Conservation (phyloP, 768 basidiomycete genomes). For the Termitomyces sp. region DNA sequence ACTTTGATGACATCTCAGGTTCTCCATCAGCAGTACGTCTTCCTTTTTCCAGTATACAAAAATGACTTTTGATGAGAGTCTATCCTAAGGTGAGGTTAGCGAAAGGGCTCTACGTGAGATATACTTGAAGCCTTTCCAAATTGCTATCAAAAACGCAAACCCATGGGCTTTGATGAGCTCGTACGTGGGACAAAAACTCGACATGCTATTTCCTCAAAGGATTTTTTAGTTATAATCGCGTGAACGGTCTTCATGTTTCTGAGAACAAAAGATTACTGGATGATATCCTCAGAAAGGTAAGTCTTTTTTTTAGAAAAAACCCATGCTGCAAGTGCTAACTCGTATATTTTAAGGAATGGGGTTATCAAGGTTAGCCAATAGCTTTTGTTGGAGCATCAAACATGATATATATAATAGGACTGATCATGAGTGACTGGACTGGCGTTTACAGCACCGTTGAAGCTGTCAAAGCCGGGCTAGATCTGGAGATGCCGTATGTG, state of each 20-base stretch:
- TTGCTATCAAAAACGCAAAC: slow-evolving; percentile 47
- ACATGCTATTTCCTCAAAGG: neutral
- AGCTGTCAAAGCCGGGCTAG: slow-evolving; percentile 56
- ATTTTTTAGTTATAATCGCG: slow-evolving; percentile 44
- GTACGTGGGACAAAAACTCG: slow-evolving; percentile 22
- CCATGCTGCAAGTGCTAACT: neutral
- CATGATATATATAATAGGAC: slow-evolving; percentile 17
- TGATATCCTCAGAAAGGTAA: slow-evolving; percentile 45
- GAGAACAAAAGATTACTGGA: slow-evolving; percentile 46
- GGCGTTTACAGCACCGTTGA: slow-evolving; percentile 42
- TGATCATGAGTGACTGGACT: slow-evolving; percentile 59
- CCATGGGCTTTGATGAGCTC: slow-evolving; percentile 59
- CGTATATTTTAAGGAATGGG: slow-evolving; percentile 45
- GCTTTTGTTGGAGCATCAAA: neutral
- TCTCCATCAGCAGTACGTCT: slow-evolving; percentile 39
- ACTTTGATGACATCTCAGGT: slow-evolving; percentile 17
- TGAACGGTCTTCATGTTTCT: slow-evolving; percentile 55
- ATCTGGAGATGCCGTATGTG: slow-evolving; percentile 57
- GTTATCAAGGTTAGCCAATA: slow-evolving; percentile 35
- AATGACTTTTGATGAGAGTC: neutral
- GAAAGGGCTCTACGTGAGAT: slow-evolving; percentile 50
- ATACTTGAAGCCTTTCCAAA: slow-evolving; percentile 58
- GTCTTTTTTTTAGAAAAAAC: neutral
- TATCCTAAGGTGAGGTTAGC: slow-evolving; percentile 34
- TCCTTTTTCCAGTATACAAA: neutral